Conservation (phyloP, 2,329 filamentous ascomycete genomes). For the Ophiocordyceps camponoti-leonardi region DNA sequence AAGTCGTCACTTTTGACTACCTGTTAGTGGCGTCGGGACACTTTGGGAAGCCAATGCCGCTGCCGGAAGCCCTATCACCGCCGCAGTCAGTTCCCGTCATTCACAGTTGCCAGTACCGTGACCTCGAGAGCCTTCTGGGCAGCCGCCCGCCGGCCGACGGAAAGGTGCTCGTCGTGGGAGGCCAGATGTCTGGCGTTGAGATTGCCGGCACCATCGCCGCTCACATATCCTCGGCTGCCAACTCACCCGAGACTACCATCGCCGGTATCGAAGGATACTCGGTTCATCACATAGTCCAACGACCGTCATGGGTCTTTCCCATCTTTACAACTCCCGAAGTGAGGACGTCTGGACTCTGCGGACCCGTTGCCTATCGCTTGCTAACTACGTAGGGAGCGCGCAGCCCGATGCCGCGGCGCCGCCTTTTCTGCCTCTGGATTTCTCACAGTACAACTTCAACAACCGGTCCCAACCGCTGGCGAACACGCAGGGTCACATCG, state of each 20-base stretch:
- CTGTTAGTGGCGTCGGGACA: conserved; percentile 61
- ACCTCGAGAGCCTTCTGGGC: conserved; percentile 30
- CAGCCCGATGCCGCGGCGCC: conserved; percentile 30
- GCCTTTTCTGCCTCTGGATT: conserved; percentile 55
- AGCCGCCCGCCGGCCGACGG: conserved; percentile 21
- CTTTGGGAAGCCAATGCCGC: conserved; percentile 45
- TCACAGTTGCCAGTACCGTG: conserved; percentile 52
- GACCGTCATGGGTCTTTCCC: conserved; percentile 58
- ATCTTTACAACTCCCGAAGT: conserved; percentile 34
- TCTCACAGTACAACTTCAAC: conserved; percentile 52
- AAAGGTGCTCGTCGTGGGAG: conserved; percentile 59
- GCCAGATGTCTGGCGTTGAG: conserved; percentile 71
- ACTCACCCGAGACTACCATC: conserved; percentile 30
- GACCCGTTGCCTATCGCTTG: background rate
- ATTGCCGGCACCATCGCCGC: conserved; percentile 55
- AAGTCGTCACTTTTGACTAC: conserved; percentile 45
- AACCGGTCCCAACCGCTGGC: conserved; percentile 40
- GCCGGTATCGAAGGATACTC: conserved; percentile 29
- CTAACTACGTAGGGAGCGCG: background rate
- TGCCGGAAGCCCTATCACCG: conserved; percentile 20
- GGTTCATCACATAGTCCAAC: conserved; percentile 51
- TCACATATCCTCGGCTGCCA: conserved; percentile 46
- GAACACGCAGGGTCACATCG: conserved; percentile 49
- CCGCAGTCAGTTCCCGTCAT: conserved; percentile 30
- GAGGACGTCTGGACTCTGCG: conserved; percentile 4